Evolutionary conservation across 1,284 basidiomycete species (phyloP).

Genomic region (Apiotrichum domesticum): DNA sequence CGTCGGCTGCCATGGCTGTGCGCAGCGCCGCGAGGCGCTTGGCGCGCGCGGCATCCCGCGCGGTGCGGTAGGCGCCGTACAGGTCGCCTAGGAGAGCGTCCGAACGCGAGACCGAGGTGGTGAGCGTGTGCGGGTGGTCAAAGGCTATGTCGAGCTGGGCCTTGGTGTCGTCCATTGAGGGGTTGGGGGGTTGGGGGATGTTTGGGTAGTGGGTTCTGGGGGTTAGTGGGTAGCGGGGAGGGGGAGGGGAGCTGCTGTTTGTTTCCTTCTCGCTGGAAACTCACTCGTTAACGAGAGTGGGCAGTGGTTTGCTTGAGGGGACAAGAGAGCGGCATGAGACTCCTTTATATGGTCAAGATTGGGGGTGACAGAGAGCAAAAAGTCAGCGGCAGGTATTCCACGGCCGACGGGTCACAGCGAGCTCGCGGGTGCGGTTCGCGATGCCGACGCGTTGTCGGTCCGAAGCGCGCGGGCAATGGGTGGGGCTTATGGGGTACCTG

Average conservation of each 20-base stretch:
- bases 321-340: not conserved
- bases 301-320: not conserved
- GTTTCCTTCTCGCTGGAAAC: not conserved
- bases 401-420: too few species aligned
- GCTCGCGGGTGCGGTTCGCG: too few species aligned
- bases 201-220: not conserved
- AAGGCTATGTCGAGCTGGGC: constrained; percentile 3
- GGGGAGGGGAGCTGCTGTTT: not conserved
- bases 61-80: constrained; percentile 1
- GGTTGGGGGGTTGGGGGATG: not conserved
- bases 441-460: not conserved
- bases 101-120: constrained; percentile 2
- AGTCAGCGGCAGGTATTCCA: too few species aligned
- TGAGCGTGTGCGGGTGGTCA: constrained; percentile 1
- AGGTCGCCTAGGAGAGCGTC: constrained; percentile 4
- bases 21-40: constrained; percentile 1
- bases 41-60: not conserved
- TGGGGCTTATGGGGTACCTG: too few species aligned
- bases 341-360: too few species aligned
- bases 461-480: too few species aligned
- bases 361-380: not conserved
- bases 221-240: not conserved
- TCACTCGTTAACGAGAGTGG: not conserved
- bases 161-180: constrained; percentile 4
- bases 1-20: not conserved